Conservation (phyloP, 768 basidiomycete genomes). For the Lactarius indigo region DNA sequence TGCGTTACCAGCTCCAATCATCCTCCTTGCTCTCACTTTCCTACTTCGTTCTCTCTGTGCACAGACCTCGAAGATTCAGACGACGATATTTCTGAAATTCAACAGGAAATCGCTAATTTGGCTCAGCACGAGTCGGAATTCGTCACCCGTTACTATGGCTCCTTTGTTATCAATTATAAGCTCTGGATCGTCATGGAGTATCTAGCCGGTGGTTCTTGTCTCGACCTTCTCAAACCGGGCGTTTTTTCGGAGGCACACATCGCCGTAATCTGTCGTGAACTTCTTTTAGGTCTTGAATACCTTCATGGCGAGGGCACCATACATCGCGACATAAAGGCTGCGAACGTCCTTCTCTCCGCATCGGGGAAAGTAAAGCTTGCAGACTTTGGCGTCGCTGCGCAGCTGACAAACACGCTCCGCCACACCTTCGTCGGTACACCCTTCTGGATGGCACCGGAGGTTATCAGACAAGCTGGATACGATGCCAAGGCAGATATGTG, state of each 20-base stretch:
- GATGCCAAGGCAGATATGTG: constrained; percentile 96
- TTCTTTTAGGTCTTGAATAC: constrained; percentile 90
- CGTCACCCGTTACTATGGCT: constrained; percentile 94
- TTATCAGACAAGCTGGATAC: constrained; percentile 95
- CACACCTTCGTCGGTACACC: constrained; percentile 98
- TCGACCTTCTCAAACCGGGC: constrained; percentile 92
- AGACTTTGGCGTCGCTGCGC: constrained; percentile 98
- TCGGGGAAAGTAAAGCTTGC: constrained; percentile 95
- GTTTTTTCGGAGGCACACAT: constrained; percentile 91
- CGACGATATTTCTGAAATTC: constrained; percentile 98
- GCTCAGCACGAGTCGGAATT: constrained; percentile 96
- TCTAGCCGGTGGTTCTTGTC: constrained; percentile 96
- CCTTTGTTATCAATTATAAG: constrained; percentile 95
- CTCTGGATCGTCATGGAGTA: constrained; percentile 99
- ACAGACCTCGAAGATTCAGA: constrained; percentile 96
- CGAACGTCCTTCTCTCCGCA: constrained; percentile 88
- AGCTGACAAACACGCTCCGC: constrained; percentile 87
- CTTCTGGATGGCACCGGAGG: constrained; percentile 99
- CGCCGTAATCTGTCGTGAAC: constrained; percentile 90
- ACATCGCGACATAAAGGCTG: constrained; percentile 98
- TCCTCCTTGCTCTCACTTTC: background rate
- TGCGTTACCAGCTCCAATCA: constrained; percentile 36
- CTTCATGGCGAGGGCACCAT: constrained; percentile 96
- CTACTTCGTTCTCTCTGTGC: background rate
- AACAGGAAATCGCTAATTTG: constrained; percentile 95